phyloP scores from a whole-genome alignment of 345 rosid species.

The Euphorbia tirucalli region DNA sequence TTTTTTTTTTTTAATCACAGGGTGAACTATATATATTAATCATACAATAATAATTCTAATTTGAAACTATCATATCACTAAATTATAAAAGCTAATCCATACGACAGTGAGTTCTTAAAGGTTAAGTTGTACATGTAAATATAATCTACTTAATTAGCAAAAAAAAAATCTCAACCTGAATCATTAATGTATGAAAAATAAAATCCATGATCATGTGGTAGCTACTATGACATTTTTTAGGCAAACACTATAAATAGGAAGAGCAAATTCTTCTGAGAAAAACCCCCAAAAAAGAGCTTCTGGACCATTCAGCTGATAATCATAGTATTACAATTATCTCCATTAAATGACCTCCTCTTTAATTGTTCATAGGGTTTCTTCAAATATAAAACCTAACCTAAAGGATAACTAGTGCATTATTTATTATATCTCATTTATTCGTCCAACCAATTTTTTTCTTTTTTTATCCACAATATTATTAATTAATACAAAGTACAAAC shows the following conservation, averaged over 20 bases:
- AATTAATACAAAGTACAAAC: not conserved
- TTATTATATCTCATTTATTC: too few relatives aligned
- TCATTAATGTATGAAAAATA: too few relatives aligned
- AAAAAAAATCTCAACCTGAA: too few relatives aligned
- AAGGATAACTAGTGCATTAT: not conserved
- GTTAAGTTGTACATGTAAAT: too few relatives aligned
- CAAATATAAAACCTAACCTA: not conserved
- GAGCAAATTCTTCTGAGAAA: not conserved
- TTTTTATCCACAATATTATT: not conserved
- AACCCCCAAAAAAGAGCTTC: not conserved
- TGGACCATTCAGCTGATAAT: constrained; percentile 2
- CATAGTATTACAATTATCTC: not conserved
- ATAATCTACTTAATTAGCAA: too few relatives aligned
- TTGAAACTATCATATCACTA: not conserved
- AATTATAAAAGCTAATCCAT: not conserved
- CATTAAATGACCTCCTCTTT: too few relatives aligned
- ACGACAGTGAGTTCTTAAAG: too few relatives aligned
- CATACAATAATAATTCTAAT: too few relatives aligned
- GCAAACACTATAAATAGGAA: too few relatives aligned
- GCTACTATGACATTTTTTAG: not conserved
- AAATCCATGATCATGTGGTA: not conserved
- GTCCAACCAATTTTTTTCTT: too few relatives aligned
- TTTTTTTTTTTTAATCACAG: too few relatives aligned
- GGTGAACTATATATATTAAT: too few relatives aligned
- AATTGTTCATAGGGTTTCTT: not conserved